Percentiles rank a stretch among this genome's conserved stretches.
Conservation (phyloP, 2,329 filamentous ascomycete genomes). For the Coniochaeta pulveracea region DNA sequence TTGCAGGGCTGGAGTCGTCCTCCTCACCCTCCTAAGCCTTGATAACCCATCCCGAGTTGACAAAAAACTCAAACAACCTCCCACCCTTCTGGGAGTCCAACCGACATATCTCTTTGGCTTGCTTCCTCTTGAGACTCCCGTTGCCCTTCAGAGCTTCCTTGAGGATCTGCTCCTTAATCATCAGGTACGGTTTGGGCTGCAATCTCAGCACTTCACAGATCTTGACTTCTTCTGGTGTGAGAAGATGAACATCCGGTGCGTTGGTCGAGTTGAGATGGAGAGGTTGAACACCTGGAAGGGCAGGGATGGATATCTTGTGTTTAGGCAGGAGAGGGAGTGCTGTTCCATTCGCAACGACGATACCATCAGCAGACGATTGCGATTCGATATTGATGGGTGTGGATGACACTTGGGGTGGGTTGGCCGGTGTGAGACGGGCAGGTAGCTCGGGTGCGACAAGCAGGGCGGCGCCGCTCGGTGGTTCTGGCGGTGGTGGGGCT, state of each 20-base stretch:
- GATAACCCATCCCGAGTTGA: constrained; percentile 82
- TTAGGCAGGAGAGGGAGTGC: constrained; percentile 21
- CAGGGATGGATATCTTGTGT: constrained; percentile 41
- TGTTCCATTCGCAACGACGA: constrained; percentile 20
- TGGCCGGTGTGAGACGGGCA: constrained; percentile 40
- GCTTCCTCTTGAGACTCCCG: constrained; percentile 85
- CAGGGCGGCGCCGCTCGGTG: constrained; percentile 61
- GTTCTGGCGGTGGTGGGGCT: constrained; percentile 56
- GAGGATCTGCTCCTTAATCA: constrained; percentile 87
- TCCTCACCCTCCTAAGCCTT: constrained; percentile 60
- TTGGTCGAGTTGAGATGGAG: constrained; percentile 64
- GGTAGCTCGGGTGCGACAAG: constrained; percentile 72
- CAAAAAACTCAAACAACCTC: constrained; percentile 88
- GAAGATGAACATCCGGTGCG: constrained; percentile 71
- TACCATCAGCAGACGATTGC: constrained; percentile 28
- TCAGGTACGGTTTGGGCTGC: constrained; percentile 88
- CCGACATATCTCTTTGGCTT: constrained; percentile 73
- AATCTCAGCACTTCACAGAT: constrained; percentile 76
- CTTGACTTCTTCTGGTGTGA: constrained; percentile 75
- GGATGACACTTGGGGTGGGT: constrained; percentile 17
- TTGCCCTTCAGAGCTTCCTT: constrained; percentile 85
- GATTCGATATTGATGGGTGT: constrained; percentile 27
- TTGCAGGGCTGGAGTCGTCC: too few relatives aligned
- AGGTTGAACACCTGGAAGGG: constrained; percentile 49
- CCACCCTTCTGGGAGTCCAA: constrained; percentile 79